These are phyloP conservation scores for Cystobasidium onofrii DNA, from an alignment of 768 basidiomycete species.

Conservation along the genomic window DNA sequence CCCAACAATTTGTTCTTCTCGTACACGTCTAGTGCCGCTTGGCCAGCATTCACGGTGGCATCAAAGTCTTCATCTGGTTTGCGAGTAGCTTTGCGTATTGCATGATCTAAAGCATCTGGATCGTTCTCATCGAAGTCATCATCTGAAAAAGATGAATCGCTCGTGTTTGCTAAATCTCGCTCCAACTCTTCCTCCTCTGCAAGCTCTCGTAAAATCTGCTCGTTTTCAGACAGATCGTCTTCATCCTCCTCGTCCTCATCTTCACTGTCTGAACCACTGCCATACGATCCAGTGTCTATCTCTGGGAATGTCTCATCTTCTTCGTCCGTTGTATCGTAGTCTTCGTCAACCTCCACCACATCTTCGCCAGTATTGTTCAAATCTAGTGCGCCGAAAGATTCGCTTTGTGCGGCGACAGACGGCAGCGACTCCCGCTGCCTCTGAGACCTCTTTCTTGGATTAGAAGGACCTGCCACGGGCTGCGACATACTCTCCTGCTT, in stretches of 20 bases:
- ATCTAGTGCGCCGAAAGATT: conserved; percentile 32
- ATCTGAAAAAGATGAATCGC: conserved; percentile 32
- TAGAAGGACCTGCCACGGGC: background rate
- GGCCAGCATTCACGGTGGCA: conserved; percentile 27
- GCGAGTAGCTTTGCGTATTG: conserved; percentile 37
- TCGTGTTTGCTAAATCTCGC: conserved; percentile 42
- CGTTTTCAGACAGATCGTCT: conserved; percentile 38
- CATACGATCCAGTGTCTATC: conserved; percentile 49
- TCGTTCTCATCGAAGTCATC: conserved; percentile 47
- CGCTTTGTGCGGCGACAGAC: background rate
- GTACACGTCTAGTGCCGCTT: background rate
- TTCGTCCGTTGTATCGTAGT: conserved; percentile 47
- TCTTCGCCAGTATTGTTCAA: conserved; percentile 28
- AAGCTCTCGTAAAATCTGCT: conserved; percentile 43
- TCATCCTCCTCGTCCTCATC: conserved; percentile 46
- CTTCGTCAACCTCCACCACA: conserved; percentile 11
- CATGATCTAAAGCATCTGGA: conserved; percentile 45
- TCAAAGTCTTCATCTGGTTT: conserved; percentile 41
- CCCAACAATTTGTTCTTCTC: conserved; percentile 28
- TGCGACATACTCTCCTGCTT: background rate
- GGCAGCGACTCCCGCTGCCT: background rate
- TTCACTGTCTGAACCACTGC: conserved; percentile 44
- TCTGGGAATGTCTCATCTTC: conserved; percentile 65
- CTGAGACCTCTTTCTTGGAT: background rate
- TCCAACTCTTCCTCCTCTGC: conserved; percentile 46